Evolutionary conservation across 129 eudicot species (phyloP).

Genomic region (Apium graveolens): DNA sequence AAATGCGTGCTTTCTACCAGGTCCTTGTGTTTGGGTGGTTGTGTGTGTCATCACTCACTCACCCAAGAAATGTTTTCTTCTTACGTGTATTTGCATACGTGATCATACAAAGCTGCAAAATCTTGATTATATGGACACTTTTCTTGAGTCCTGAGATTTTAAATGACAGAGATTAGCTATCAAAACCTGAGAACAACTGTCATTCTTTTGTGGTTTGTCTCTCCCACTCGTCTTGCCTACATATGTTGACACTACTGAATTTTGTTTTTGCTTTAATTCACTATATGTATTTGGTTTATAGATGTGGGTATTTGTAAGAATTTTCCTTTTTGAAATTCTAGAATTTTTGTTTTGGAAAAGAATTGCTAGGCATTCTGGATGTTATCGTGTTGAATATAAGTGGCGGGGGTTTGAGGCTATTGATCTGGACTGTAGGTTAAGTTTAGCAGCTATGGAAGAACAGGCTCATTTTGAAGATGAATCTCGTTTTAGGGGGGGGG

Average conservation of each 20-base stretch:
- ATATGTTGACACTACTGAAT: background rate
- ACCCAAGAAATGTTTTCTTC: no score
- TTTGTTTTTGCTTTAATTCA: background rate
- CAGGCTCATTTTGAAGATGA: background rate
- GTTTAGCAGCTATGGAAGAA: no score
- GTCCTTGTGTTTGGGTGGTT: no score
- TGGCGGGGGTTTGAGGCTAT: no score
- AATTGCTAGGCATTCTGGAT: no score
- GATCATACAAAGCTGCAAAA: background rate
- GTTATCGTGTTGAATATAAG: no score
- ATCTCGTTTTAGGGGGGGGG: no score
- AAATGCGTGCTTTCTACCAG: no score
- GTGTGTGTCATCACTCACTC: no score
- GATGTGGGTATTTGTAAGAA: background rate
- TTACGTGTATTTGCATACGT: no score
- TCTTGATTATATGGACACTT: background rate
- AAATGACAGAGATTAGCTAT: background rate
- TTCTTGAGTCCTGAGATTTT: background rate
- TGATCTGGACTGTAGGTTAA: no score
- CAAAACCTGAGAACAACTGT: background rate
- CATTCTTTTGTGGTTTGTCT: background rate
- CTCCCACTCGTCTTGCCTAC: background rate
- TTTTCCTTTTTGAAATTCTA: background rate
- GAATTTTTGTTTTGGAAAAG: background rate
- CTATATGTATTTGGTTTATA: background rate